Evolutionary conservation across 2,329 filamentous ascomycete genomes (phyloP).

Genomic region (Fusarium sp.): DNA sequence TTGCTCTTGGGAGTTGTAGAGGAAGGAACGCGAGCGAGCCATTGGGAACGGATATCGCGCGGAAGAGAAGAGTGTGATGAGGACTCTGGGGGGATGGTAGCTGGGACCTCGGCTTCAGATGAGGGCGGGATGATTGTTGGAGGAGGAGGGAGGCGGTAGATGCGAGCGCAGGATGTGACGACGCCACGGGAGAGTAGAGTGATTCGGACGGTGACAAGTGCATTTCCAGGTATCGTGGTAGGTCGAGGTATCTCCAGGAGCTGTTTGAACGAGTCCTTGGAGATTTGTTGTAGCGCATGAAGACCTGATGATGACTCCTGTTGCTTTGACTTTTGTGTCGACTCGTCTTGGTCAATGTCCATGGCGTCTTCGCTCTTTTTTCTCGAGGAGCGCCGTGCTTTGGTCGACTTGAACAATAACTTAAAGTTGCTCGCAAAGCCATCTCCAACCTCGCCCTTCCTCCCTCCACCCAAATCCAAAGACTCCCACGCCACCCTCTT

Average conservation of each 20-base stretch:
- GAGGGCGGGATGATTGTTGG: conserved; percentile 37
- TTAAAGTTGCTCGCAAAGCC: conserved; percentile 89
- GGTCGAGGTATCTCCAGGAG: conserved; percentile 35
- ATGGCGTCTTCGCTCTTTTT: conserved; percentile 27
- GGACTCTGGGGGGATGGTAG: conserved; percentile 49
- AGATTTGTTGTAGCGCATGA: conserved; percentile 37
- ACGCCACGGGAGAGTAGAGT: conserved; percentile 74
- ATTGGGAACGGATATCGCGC: conserved; percentile 67
- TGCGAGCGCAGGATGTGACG: conserved; percentile 74
- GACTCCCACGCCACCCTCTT: conserved; percentile 79
- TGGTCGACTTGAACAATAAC: conserved; percentile 58
- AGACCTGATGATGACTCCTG: conserved; percentile 13
- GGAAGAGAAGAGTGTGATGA: conserved; percentile 47
- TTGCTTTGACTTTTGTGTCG: neutral
- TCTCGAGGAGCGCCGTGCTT: conserved; percentile 8
- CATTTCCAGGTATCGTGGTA: conserved; percentile 46
- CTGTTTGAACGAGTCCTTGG: conserved; percentile 46
- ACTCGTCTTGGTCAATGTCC: conserved; percentile 44
- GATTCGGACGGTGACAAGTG: conserved; percentile 69
- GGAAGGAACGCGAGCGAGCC: conserved; percentile 67
- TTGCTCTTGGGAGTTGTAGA: conserved; percentile 1
- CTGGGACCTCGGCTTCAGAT: conserved; percentile 56
- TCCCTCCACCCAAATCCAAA: conserved; percentile 74
- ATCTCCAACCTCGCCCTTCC: conserved; percentile 81
- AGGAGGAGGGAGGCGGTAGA: conserved; percentile 77